phyloP scores from a whole-genome alignment of 176 grass and related monocot species.

The Zea mays region DNA sequence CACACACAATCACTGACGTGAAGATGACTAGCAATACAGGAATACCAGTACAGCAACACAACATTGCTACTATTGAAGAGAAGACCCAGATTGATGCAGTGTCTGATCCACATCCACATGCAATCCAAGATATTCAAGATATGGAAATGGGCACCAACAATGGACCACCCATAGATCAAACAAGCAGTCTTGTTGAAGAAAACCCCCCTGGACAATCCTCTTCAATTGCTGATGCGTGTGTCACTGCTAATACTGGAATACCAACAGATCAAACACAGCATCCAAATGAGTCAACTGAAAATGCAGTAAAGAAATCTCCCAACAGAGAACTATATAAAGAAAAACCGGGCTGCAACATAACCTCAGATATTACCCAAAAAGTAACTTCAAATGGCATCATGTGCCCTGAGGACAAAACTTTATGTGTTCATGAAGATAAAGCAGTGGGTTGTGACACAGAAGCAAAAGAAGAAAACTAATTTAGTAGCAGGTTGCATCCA shows the following conservation, averaged over 20 bases:
- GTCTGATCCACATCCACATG: slow-evolving; percentile 8
- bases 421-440: slow-evolving; percentile 33
- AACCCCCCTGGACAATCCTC: slow-evolving; percentile 32
- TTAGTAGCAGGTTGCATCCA: slow-evolving; percentile 34
- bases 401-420: slow-evolving; percentile 31
- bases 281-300: slow-evolving; percentile 18
- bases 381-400: slow-evolving; percentile 42
- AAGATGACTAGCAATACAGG: slow-evolving; percentile 21
- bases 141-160: slow-evolving; percentile 5
- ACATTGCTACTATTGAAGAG: slow-evolving; percentile 29
- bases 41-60: slow-evolving; percentile 36
- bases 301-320: slow-evolving; percentile 18
- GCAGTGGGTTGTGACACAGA: slow-evolving; percentile 29
- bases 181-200: slow-evolving; percentile 29
- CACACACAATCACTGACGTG: slow-evolving; percentile 21
- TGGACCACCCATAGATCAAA: slow-evolving; percentile 39
- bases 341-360: slow-evolving; percentile 17
- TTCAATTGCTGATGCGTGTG: slow-evolving; percentile 10
- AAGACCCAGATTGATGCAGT: slow-evolving; percentile 20
- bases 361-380: slow-evolving; percentile 22
- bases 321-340: slow-evolving; percentile 25
- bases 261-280: slow-evolving; percentile 35
- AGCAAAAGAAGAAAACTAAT: slow-evolving; percentile 49
- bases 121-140: slow-evolving; percentile 24
- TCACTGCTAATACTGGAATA: slow-evolving; percentile 13